These are phyloP conservation scores for Colletotrichum paranaense DNA, from an alignment of 2,329 filamentous ascomycete genomes.

Conservation along the genomic window DNA sequence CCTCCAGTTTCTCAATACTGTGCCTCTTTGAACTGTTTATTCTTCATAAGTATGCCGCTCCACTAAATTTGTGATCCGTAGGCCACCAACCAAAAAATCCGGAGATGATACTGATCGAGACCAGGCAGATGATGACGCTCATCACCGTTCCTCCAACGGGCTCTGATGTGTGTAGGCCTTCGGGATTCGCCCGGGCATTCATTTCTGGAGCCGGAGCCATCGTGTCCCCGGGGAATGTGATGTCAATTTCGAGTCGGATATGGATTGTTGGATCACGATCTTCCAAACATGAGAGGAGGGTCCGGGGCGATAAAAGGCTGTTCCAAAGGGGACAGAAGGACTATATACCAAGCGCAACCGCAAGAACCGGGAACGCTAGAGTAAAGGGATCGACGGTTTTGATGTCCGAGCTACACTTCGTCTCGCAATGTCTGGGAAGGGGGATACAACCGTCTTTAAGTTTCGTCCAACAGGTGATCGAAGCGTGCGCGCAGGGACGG, in stretches of 20 bases:
- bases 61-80: neutral
- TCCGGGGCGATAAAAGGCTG: neutral
- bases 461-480: constrained; percentile 33
- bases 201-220: constrained; percentile 28
- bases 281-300: constrained; percentile 1
- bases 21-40: constrained; percentile 49
- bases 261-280: constrained; percentile 19
- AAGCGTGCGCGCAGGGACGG: constrained; percentile 29
- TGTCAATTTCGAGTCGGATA: neutral
- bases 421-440: constrained; percentile 32
- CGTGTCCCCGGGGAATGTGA: neutral
- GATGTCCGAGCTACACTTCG: constrained; percentile 30
- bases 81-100: constrained; percentile 48
- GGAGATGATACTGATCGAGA: constrained; percentile 48
- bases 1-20: constrained; percentile 51
- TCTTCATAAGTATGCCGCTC: constrained; percentile 18
- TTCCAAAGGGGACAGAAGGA: constrained; percentile 16
- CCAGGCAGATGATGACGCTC: constrained; percentile 49
- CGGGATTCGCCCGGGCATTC: constrained; percentile 1
- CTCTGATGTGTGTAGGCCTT: constrained; percentile 36
- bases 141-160: constrained; percentile 49
- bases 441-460: constrained; percentile 27
- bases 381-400: constrained; percentile 21
- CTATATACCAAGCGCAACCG: constrained; percentile 28
- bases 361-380: constrained; percentile 15